Conservation (phyloP, 2,329 filamentous ascomycete species). For the Talaromyces sp. region DNA sequence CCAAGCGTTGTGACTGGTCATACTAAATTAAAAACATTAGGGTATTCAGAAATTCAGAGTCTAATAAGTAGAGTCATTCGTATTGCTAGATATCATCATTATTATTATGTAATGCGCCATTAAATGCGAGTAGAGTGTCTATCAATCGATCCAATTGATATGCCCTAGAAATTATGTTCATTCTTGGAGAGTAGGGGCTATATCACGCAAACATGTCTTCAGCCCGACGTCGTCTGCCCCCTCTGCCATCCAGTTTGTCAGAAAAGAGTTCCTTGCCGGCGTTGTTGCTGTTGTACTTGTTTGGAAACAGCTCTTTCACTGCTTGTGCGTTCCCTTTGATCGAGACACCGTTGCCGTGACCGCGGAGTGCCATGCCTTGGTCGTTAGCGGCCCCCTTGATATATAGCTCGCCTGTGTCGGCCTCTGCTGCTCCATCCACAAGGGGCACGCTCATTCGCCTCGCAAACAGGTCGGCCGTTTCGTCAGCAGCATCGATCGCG, state of each 20-base stretch:
- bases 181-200: neutral
- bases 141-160: neutral
- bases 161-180: neutral
- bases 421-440: constrained; percentile 40
- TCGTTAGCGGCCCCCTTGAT: constrained; percentile 57
- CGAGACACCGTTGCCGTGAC: constrained; percentile 50
- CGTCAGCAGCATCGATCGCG: constrained; percentile 52
- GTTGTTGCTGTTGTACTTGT: constrained; percentile 58
- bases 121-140: neutral
- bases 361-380: constrained; percentile 35
- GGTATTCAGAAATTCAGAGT: neutral
- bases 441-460: constrained; percentile 47
- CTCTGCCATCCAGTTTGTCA: constrained; percentile 55
- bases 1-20: neutral
- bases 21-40: neutral
- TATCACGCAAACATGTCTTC: constrained; percentile 67
- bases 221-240: constrained; percentile 60
- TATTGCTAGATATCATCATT: neutral
- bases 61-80: neutral
- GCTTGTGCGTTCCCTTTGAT: constrained; percentile 65
- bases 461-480: constrained; percentile 50
- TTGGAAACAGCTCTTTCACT: constrained; percentile 66
- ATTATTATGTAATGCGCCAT: neutral
- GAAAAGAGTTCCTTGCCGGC: constrained; percentile 66
- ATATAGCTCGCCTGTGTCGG: constrained; percentile 37